A percentile compares a stretch with the other conserved stretches of the same genome.
Evolutionary conservation across 768 basidiomycete species (phyloP).

Genomic region (Kwoniella dejecticola): DNA sequence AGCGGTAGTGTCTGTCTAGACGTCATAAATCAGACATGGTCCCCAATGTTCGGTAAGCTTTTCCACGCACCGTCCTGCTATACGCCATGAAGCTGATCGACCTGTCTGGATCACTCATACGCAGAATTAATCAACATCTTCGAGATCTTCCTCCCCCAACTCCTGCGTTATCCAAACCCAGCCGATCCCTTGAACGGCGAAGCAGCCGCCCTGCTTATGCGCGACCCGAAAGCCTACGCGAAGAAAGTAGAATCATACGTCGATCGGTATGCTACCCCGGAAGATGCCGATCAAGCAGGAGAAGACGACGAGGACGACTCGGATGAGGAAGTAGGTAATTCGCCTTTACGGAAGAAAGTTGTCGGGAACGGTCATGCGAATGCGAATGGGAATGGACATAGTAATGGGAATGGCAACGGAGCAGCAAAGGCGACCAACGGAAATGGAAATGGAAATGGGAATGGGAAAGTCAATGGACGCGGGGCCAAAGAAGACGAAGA

Average conservation of each 20-base stretch:
- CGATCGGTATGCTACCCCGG: constrained; percentile 88
- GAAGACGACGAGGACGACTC: constrained; percentile 62
- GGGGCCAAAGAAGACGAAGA: constrained; percentile 23
- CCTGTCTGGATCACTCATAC: background rate
- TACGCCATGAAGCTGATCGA: background rate
- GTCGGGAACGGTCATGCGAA: constrained; percentile 13
- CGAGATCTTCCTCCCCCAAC: constrained; percentile 94
- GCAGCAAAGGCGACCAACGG: constrained; percentile 7
- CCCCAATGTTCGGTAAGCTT: constrained; percentile 94
- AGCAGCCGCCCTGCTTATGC: constrained; percentile 94
- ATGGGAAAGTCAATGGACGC: constrained; percentile 12
- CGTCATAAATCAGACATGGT: constrained; percentile 99
- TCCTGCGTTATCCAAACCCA: constrained; percentile 96
- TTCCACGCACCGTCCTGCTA: background rate
- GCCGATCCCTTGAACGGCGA: constrained; percentile 98
- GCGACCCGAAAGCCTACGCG: constrained; percentile 95
- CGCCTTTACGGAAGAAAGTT: constrained; percentile 12
- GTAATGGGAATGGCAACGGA: background rate
- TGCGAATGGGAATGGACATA: constrained; percentile 17
- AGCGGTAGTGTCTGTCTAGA: constrained; percentile 98
- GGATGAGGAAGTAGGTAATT: constrained; percentile 43
- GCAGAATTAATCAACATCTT: constrained; percentile 99
- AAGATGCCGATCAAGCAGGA: constrained; percentile 75
- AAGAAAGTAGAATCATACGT: constrained; percentile 96
- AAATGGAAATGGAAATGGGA: constrained; percentile 16